These are phyloP conservation scores for Hypoxylon intermedium DNA, from an alignment of 495 filamentous ascomycete species.

Conservation along the genomic window DNA sequence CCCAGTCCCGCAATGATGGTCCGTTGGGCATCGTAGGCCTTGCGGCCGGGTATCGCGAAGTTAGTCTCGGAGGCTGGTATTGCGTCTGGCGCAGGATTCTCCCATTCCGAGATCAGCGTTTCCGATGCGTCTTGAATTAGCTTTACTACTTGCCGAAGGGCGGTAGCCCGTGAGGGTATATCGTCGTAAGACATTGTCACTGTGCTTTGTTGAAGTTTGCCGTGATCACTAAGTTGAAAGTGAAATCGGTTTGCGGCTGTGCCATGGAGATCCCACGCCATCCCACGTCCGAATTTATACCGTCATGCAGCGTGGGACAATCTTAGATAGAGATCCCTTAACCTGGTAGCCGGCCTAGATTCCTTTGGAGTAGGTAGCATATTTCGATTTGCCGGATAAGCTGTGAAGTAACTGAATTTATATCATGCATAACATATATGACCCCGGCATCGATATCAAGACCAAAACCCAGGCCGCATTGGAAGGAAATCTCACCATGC, in stretches of 20 bases:
- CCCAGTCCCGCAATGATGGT: slow-evolving; percentile 41
- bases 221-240: not conserved
- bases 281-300: too few relatives aligned
- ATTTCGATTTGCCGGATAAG: slow-evolving; percentile 27
- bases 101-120: slow-evolving; percentile 33
- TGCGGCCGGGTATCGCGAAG: slow-evolving; percentile 31
- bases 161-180: slow-evolving; percentile 27
- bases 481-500: slow-evolving; percentile 4
- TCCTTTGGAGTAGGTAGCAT: not conserved
- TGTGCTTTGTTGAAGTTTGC: not conserved
- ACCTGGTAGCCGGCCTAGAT: not conserved
- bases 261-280: not conserved
- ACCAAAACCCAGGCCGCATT: not conserved
- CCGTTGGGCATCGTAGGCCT: slow-evolving; percentile 41
- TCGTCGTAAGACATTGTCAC: slow-evolving; percentile 27
- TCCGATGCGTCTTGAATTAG: slow-evolving; percentile 33
- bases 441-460: slow-evolving; percentile 12
- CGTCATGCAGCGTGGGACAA: too few relatives aligned
- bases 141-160: slow-evolving; percentile 33
- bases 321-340: too few relatives aligned
- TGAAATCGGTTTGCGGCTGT: not conserved
- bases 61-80: slow-evolving; percentile 26
- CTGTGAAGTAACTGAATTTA: slow-evolving; percentile 5
- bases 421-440: slow-evolving; percentile 6
- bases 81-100: slow-evolving; percentile 27